These are phyloP conservation scores for Amphirosellinia nigrospora DNA, from an alignment of 495 filamentous ascomycete species.

Conservation along the genomic window DNA sequence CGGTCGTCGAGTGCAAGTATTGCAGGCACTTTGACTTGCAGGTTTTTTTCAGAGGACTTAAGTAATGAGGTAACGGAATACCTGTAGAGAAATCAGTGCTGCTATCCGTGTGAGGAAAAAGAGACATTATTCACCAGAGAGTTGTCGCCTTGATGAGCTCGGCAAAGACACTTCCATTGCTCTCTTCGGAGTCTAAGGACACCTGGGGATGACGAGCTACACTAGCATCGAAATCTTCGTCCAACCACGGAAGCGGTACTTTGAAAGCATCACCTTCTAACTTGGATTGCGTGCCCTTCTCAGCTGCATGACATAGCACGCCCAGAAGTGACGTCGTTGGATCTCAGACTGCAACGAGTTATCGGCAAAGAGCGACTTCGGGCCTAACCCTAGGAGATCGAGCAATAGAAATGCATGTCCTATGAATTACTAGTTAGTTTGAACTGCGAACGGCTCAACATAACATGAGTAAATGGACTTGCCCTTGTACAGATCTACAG, in stretches of 20 bases:
- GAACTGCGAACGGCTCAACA: not conserved
- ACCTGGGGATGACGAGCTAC: not conserved
- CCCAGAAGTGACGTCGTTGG: slow-evolving; percentile 13
- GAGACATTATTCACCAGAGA: slow-evolving; percentile 1
- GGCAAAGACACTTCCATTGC: not conserved
- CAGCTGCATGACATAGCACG: slow-evolving; percentile 14
- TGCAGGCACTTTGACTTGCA: not conserved
- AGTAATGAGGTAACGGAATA: slow-evolving; percentile 4
- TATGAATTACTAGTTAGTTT: not conserved
- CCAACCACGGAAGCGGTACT: slow-evolving; percentile 4
- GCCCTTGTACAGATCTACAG: slow-evolving; percentile 22
- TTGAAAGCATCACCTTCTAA: not conserved
- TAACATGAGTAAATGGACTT: not conserved
- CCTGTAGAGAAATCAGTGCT: not conserved
- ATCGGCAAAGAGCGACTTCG: not conserved
- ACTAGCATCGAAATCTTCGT: slow-evolving; percentile 6
- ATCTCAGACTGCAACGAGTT: slow-evolving; percentile 15
- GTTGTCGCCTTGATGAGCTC: slow-evolving; percentile 10
- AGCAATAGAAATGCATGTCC: slow-evolving; percentile 13
- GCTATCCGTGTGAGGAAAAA: not conserved
- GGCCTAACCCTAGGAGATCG: slow-evolving; percentile 14
- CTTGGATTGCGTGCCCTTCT: slow-evolving; percentile 1
- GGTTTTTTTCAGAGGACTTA: not conserved
- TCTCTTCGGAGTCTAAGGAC: slow-evolving; percentile 6
- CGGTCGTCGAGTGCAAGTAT: slow-evolving; percentile 3